These are phyloP conservation scores for Fusarium temperatum DNA, from an alignment of 2,329 filamentous ascomycete genomes.

Conservation along the genomic window DNA sequence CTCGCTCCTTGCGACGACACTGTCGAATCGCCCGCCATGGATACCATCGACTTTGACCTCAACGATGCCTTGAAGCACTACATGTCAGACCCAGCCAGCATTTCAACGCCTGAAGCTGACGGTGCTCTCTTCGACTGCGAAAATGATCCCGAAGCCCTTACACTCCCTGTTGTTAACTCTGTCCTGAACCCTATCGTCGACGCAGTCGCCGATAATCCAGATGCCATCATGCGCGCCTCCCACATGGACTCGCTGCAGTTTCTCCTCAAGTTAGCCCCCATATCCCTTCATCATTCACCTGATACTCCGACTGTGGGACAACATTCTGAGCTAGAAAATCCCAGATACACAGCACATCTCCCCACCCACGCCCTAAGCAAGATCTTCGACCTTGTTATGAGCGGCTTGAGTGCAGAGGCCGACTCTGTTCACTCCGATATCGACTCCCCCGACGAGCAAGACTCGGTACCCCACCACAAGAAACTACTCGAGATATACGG, in stretches of 20 bases:
- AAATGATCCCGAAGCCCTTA: slow-evolving; percentile 85
- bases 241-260: slow-evolving; percentile 95
- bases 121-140: slow-evolving; percentile 88
- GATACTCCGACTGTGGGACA: slow-evolving; percentile 37
- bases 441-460: slow-evolving; percentile 87
- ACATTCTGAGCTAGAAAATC: slow-evolving; percentile 58
- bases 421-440: slow-evolving; percentile 87
- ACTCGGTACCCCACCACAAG: slow-evolving; percentile 86
- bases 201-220: slow-evolving; percentile 88
- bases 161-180: slow-evolving; percentile 79
- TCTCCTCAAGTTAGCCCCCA: slow-evolving; percentile 88
- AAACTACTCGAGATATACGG: slow-evolving; percentile 92
- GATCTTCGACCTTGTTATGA: slow-evolving; percentile 89
- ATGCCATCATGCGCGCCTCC: slow-evolving; percentile 80
- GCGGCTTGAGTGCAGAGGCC: slow-evolving; percentile 83
- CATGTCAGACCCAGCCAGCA: slow-evolving; percentile 87
- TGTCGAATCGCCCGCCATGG: slow-evolving; percentile 60
- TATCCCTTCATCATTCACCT: slow-evolving; percentile 49
- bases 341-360: slow-evolving; percentile 83
- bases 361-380: slow-evolving; percentile 88
- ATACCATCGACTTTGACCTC: slow-evolving; percentile 88
- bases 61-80: slow-evolving; percentile 97
- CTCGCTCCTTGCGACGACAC: slow-evolving; percentile 31
- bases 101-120: slow-evolving; percentile 88
- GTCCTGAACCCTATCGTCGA: slow-evolving; percentile 93